Percentiles rank a stretch among this genome's conserved stretches.
Evolutionary conservation across 176 grass and related monocot genomes (phyloP).

Genomic region (Raddia guianensis): DNA sequence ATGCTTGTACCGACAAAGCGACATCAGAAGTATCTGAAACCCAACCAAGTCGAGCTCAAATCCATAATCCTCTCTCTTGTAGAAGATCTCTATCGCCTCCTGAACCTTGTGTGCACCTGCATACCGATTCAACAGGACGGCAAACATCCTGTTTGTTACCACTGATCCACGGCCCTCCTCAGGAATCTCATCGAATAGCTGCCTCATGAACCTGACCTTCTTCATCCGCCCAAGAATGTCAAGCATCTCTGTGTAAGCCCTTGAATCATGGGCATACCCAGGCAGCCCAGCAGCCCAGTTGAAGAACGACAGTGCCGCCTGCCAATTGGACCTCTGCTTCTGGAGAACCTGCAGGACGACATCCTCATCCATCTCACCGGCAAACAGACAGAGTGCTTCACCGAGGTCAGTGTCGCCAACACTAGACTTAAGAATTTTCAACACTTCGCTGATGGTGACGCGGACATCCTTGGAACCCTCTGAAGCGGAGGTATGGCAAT

Average conservation of each 20-base stretch:
- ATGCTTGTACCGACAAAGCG: slow-evolving; percentile 70
- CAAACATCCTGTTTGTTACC: slow-evolving; percentile 64
- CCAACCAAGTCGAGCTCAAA: slow-evolving; percentile 68
- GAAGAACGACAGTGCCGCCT: slow-evolving; percentile 56
- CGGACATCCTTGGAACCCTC: not conserved
- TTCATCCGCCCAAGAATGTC: slow-evolving; percentile 87
- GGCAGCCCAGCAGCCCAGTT: slow-evolving; percentile 47
- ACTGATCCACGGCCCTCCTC: not conserved
- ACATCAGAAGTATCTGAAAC: slow-evolving; percentile 75
- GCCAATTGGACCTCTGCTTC: slow-evolving; percentile 68
- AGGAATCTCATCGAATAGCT: slow-evolving; percentile 62
- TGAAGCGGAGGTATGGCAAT: not conserved
- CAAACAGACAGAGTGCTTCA: slow-evolving; percentile 38
- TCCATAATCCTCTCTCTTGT: slow-evolving; percentile 63
- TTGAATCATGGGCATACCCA: slow-evolving; percentile 43
- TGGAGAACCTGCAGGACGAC: slow-evolving; percentile 53
- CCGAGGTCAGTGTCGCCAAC: slow-evolving; percentile 2
- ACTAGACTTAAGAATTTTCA: slow-evolving; percentile 50
- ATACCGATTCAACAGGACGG: slow-evolving; percentile 62
- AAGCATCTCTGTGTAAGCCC: slow-evolving; percentile 57
- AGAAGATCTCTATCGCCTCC: slow-evolving; percentile 65
- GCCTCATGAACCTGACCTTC: slow-evolving; percentile 59
- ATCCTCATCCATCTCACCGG: slow-evolving; percentile 44
- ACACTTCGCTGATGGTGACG: not conserved
- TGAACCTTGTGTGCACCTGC: slow-evolving; percentile 68